A percentile compares a stretch with the other conserved stretches of the same genome.
These are phyloP conservation scores for Mycena belliarum DNA, from an alignment of 768 basidiomycete species.

Conservation along the genomic window DNA sequence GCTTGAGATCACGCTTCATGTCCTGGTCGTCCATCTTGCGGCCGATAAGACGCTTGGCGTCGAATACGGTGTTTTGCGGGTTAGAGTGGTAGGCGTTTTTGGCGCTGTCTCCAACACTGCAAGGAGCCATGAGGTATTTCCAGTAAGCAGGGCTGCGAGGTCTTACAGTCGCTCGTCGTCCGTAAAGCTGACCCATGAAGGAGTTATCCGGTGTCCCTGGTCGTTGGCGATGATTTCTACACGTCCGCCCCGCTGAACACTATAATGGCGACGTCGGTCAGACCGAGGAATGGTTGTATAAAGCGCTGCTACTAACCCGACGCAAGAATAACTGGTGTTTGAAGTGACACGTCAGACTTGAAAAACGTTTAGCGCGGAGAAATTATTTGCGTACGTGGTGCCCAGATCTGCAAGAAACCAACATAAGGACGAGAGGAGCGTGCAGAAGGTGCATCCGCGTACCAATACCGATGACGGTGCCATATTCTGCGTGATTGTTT, in stretches of 20 bases:
- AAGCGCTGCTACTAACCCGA: conserved; percentile 68
- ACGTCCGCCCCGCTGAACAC: conserved; percentile 82
- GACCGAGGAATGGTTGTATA: not conserved
- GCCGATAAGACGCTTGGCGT: conserved; percentile 94
- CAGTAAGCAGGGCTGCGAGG: not conserved
- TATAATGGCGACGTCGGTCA: conserved; percentile 27
- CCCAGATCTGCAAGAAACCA: conserved; percentile 67
- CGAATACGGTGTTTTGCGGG: conserved; percentile 92
- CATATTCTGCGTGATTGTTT: conserved; percentile 73
- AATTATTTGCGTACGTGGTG: conserved; percentile 63
- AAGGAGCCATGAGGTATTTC: conserved; percentile 21
- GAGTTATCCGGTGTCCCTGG: conserved; percentile 87
- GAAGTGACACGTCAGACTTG: conserved; percentile 27
- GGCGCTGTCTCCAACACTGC: conserved; percentile 86
- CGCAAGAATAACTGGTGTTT: conserved; percentile 96
- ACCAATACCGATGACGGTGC: conserved; percentile 94
- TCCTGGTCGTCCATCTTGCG: conserved; percentile 82
- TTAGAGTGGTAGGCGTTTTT: conserved; percentile 96
- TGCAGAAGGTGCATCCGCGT: conserved; percentile 26
- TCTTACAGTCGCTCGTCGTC: conserved; percentile 75
- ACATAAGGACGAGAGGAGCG: not conserved
- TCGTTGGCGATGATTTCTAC: conserved; percentile 92
- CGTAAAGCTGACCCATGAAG: conserved; percentile 82
- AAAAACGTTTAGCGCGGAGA: not conserved
- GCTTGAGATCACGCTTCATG: conserved; percentile 80